Base-by-base conservation (phyloP, 202 grass and related monocot species). In the Dendrocalamus latiflorus region DNA sequence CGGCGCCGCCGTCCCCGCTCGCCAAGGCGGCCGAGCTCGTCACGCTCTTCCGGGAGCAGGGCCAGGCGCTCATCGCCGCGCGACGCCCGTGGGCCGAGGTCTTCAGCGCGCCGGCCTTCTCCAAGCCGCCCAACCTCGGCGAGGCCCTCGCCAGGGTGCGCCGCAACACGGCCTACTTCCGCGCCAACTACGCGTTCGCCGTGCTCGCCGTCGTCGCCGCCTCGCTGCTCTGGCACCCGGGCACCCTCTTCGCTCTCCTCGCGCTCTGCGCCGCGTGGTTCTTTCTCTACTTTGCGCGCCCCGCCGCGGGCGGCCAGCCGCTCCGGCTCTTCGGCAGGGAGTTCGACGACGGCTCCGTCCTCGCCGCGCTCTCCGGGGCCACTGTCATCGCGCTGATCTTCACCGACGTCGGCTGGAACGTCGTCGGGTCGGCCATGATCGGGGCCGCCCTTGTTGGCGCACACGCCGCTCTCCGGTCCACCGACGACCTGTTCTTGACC, bases 241-340 rank as follows among this genome's bases (percentile, higher is more conserved):
- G 79, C 41, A 91, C 95, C 20, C 89, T 98, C 41, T 87, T 98
- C 83, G 85, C 67, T 25, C 90, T 94, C 51, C 26, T 87, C 43
- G 81, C 91, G 13, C 95, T 98, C 60, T 75, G 75, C 72, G 89
- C 85, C 37, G 89, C 95, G 3, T 98, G 95, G 95, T 95, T 95
- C 89, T 93, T 98, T 76, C 93, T 98, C 77, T 98, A 98, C 86
- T 98, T 95, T 74, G 87, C 85, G 17, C 93, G 90, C n/a, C 89
- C 84, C 15, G 68, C 91, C 18, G 77, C 86, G 64, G 76, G 58
- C 0, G 67, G 59, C 0, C 88, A 89, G 88, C 89, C 89, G 44
- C 88, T 98, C 24, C 66, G 84, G 21, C 24, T 98, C 48, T 59
- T 98, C 28, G 93, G 95, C 3, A 79, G 43, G 21, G 81, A 89